Conservation (phyloP, 306 rosid species). For the Elaeagnus macrophylla region DNA sequence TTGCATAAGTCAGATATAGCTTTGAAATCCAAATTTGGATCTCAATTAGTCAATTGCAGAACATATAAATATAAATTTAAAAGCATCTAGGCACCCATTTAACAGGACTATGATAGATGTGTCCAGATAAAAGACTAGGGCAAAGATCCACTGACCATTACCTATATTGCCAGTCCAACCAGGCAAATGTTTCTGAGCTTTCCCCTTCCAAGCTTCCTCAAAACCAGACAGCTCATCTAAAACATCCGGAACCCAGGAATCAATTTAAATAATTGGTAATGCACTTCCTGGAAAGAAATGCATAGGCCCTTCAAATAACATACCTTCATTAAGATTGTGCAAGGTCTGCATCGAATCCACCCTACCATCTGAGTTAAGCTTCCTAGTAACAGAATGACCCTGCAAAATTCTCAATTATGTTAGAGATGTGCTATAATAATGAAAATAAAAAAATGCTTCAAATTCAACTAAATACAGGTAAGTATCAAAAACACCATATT, state of each 20-base stretch:
- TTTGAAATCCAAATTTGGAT: too few species aligned
- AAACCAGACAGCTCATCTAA: conserved; percentile 64
- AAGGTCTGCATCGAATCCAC: conserved; percentile 72
- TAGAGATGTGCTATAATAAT: not conserved
- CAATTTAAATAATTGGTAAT: not conserved
- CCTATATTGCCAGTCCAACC: conserved; percentile 28
- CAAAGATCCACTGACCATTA: too few species aligned
- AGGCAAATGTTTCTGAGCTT: conserved; percentile 50
- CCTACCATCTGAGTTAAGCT: conserved; percentile 70
- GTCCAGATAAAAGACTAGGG: too few species aligned
- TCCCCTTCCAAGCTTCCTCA: conserved; percentile 68
- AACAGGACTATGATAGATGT: too few species aligned
- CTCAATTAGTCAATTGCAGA: too few species aligned
- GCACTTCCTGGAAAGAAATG: not conserved
- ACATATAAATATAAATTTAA: too few species aligned
- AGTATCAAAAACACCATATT: too few species aligned
- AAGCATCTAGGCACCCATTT: too few species aligned
- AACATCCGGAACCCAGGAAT: conserved; percentile 16
- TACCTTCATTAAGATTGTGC: conserved; percentile 84
- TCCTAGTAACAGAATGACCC: conserved; percentile 74
- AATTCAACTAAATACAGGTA: not conserved
- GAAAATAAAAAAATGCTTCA: not conserved
- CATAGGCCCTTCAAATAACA: not conserved
- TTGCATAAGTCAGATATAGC: too few species aligned
- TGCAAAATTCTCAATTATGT: conserved; percentile 16